A percentile compares a stretch with the other conserved stretches of the same genome.
Evolutionary conservation across 2,329 filamentous ascomycete species (phyloP).

Genomic region (Chaetothyriales sp.): DNA sequence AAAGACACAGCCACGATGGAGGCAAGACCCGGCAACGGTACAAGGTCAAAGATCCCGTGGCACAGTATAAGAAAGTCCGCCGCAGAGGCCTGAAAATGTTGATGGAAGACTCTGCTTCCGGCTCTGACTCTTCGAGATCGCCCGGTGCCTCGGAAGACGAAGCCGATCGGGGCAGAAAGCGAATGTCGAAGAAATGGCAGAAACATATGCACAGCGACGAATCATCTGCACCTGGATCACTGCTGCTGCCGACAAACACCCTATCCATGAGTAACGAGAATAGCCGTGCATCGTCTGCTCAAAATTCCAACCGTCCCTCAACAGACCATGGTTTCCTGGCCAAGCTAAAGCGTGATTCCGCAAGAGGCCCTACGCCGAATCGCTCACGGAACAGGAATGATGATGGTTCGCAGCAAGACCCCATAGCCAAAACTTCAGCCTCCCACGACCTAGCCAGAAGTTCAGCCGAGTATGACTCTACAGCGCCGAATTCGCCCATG

Average conservation of each 20-base stretch:
- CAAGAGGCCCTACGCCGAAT: not conserved
- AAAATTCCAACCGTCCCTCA: slow-evolving; percentile 12
- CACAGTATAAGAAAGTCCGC: slow-evolving; percentile 6
- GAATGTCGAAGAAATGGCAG: slow-evolving; percentile 8
- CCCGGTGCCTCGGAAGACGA: slow-evolving; percentile 6
- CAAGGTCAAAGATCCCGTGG: slow-evolving; percentile 11
- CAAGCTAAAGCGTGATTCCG: not conserved
- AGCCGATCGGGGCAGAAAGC: slow-evolving; percentile 11
- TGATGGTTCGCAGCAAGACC: not conserved
- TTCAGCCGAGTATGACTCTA: slow-evolving; percentile 35
- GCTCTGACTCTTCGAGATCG: slow-evolving; percentile 10
- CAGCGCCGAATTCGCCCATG: slow-evolving; percentile 27
- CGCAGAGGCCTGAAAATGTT: slow-evolving; percentile 8
- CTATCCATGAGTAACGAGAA: slow-evolving; percentile 2
- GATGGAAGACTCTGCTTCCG: slow-evolving; percentile 10
- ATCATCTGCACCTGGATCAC: not conserved
- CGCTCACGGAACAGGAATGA: slow-evolving; percentile 8
- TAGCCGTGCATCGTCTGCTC: slow-evolving; percentile 9
- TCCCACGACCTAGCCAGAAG: slow-evolving; percentile 12
- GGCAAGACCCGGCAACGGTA: slow-evolving; percentile 6
- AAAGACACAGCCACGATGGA: not conserved
- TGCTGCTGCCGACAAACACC: not conserved
- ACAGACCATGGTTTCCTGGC: slow-evolving; percentile 6
- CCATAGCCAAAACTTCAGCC: not conserved
- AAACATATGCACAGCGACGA: slow-evolving; percentile 2